Conservation (phyloP, 2,329 filamentous ascomycete species). For the Phoma sp. region DNA sequence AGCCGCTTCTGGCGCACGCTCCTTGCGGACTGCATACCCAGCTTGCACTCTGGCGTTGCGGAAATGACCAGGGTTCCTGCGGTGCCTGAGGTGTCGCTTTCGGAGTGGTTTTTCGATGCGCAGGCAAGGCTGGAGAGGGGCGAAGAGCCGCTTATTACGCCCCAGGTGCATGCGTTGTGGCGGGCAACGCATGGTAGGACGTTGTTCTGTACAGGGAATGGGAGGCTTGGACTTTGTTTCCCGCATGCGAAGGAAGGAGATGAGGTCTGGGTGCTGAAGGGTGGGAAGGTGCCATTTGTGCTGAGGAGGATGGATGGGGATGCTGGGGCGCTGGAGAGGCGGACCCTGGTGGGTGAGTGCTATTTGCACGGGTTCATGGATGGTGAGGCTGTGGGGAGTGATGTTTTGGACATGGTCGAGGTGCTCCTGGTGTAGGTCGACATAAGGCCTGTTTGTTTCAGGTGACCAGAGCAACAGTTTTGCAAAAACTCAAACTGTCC, state of each 20-base stretch:
- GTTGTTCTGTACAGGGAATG: not conserved
- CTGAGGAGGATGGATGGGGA: not conserved
- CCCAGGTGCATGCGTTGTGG: not conserved
- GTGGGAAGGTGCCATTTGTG: conserved; percentile 1
- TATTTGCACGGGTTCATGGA: conserved; percentile 2
- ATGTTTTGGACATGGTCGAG: no score
- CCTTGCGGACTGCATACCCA: not conserved
- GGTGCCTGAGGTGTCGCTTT: not conserved
- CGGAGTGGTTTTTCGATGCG: not conserved
- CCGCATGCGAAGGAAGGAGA: not conserved
- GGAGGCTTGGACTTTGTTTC: conserved; percentile 1
- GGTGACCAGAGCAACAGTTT: no score
- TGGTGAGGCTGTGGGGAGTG: not conserved
- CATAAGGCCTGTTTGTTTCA: no score
- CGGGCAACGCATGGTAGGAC: not conserved
- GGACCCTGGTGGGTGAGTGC: conserved; percentile 1
- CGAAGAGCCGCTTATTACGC: not conserved
- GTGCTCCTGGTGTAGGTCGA: no score
- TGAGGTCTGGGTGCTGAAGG: conserved; percentile 4
- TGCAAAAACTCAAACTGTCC: no score
- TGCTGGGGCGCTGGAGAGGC: not conserved
- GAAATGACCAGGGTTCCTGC: not conserved
- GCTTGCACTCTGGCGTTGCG: not conserved
- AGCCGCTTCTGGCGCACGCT: conserved; percentile 2
- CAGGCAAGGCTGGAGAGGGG: not conserved